Percentiles rank a stretch among this genome's conserved stretches.
Conservation (phyloP, 441 rosid genomes). For the Aleurites moluccanus region DNA sequence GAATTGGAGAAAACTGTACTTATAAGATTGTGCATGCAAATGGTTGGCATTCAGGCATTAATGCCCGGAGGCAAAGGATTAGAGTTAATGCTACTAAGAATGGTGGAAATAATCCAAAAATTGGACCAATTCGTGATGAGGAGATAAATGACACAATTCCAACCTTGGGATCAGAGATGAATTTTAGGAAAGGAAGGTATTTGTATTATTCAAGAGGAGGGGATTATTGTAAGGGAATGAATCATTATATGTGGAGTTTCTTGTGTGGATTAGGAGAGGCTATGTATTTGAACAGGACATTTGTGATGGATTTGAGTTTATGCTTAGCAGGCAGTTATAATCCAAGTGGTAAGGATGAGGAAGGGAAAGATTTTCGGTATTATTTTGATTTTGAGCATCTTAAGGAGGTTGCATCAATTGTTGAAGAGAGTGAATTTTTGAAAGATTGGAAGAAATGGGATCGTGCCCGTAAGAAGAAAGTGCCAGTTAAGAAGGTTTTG, state of each 20-base stretch:
- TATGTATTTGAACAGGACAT: slow-evolving; percentile 82
- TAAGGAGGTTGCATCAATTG: slow-evolving; percentile 71
- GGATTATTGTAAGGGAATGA: slow-evolving; percentile 96
- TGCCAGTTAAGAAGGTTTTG: slow-evolving; percentile 64
- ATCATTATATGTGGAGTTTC: slow-evolving; percentile 96
- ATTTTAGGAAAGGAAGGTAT: slow-evolving; percentile 77
- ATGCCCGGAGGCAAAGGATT: slow-evolving; percentile 61
- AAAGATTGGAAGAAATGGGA: slow-evolving; percentile 85
- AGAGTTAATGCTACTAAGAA: slow-evolving; percentile 34
- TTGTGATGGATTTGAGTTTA: slow-evolving; percentile 85
- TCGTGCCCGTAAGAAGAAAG: slow-evolving; percentile 58
- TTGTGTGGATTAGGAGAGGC: slow-evolving; percentile 96
- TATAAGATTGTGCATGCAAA: slow-evolving; percentile 56
- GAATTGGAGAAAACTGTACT: slow-evolving; percentile 59
- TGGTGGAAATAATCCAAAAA: slow-evolving; percentile 35
- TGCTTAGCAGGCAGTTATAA: slow-evolving; percentile 72
- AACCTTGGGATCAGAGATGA: slow-evolving; percentile 57
- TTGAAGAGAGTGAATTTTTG: slow-evolving; percentile 76
- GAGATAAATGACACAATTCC: slow-evolving; percentile 93
- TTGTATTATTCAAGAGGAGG: slow-evolving; percentile 89
- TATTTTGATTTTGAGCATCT: slow-evolving; percentile 98
- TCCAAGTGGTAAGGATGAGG: slow-evolving; percentile 69
- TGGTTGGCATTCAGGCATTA: slow-evolving; percentile 87
- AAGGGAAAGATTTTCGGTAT: slow-evolving; percentile 86
- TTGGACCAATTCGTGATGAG: slow-evolving; percentile 46